A percentile compares a stretch with the other conserved stretches of the same genome.
phyloP scores from a whole-genome alignment of 1,284 basidiomycete genomes.

The Sporisorium reilianum region DNA sequence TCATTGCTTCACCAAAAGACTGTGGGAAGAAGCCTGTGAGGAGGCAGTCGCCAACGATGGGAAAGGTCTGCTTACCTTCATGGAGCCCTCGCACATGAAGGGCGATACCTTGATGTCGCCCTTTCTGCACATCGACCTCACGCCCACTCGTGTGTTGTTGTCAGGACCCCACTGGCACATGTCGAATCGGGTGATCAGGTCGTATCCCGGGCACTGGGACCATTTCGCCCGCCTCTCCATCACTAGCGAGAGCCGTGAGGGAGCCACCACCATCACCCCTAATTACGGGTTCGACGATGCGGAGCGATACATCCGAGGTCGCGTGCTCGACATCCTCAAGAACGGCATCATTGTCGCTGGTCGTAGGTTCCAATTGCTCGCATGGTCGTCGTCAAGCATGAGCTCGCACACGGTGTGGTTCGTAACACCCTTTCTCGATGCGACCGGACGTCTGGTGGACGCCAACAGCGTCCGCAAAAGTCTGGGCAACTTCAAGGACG shows the following conservation, averaged over 20 bases:
- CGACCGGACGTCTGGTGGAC: constrained; percentile 9
- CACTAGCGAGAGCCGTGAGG: constrained; percentile 31
- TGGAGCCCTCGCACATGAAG: constrained; percentile 1
- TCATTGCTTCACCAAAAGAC: not conserved
- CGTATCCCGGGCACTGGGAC: constrained; percentile 25
- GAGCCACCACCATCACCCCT: constrained; percentile 27
- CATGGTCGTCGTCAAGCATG: constrained; percentile 43
- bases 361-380: constrained; percentile 32
- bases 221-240: constrained; percentile 41
- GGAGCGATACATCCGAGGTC: constrained; percentile 17
- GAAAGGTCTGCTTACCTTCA: constrained; percentile 8
- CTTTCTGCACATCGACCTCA: constrained; percentile 29
- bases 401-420: constrained; percentile 40
- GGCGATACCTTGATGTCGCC: constrained; percentile 18
- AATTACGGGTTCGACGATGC: constrained; percentile 27
- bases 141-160: constrained; percentile 26
- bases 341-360: constrained; percentile 29
- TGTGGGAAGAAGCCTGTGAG: constrained; percentile 21
- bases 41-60: constrained; percentile 8
- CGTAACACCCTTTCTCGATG: constrained; percentile 22
- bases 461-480: constrained; percentile 26
- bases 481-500: constrained; percentile 40
- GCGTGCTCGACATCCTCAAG: constrained; percentile 28
- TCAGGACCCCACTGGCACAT: constrained; percentile 37
- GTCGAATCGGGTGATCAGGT: constrained; percentile 41